Percentiles rank a stretch among this genome's conserved stretches.
These are phyloP conservation scores for Plasmodium coatneyi DNA, from an alignment of 169 alveolate genomes.

Conservation along the genomic window DNA sequence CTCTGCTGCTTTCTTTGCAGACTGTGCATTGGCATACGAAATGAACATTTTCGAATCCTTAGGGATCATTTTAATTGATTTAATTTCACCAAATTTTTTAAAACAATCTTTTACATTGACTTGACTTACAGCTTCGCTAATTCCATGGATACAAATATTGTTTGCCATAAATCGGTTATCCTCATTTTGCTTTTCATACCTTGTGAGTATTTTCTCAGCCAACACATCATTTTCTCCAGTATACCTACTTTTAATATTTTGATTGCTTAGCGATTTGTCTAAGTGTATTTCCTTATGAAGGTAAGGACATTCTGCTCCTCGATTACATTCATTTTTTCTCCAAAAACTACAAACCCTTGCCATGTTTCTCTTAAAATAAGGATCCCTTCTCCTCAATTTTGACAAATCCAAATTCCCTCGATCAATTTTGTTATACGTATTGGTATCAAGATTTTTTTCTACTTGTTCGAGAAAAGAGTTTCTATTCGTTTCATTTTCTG, in stretches of 20 bases:
- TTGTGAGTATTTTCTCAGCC: conserved; percentile 77
- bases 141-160: conserved; percentile 63
- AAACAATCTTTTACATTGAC: conserved; percentile 64
- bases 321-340: conserved; percentile 92
- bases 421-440: conserved; percentile 48
- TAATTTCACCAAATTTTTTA: conserved; percentile 67
- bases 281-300: conserved; percentile 83
- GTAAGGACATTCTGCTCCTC: conserved; percentile 96
- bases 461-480: conserved; percentile 81
- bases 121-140: conserved; percentile 39
- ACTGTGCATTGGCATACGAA: conserved; percentile 10
- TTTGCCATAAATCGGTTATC: conserved; percentile 19
- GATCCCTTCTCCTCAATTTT: conserved; percentile 87
- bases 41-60: conserved; percentile 67
- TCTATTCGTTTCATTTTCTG: conserved; percentile 84
- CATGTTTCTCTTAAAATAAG: conserved; percentile 92
- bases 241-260: conserved; percentile 81
- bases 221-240: conserved; percentile 84
- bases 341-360: conserved; percentile 96
- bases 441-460: conserved; percentile 74
- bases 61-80: conserved; percentile 69
- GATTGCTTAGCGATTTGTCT: conserved; percentile 81
- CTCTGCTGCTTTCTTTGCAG: conserved; percentile 68
- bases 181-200: conserved; percentile 33
- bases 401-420: conserved; percentile 71